Conservation (phyloP, 345 rosid genomes). For the Arabis hirsuta region DNA sequence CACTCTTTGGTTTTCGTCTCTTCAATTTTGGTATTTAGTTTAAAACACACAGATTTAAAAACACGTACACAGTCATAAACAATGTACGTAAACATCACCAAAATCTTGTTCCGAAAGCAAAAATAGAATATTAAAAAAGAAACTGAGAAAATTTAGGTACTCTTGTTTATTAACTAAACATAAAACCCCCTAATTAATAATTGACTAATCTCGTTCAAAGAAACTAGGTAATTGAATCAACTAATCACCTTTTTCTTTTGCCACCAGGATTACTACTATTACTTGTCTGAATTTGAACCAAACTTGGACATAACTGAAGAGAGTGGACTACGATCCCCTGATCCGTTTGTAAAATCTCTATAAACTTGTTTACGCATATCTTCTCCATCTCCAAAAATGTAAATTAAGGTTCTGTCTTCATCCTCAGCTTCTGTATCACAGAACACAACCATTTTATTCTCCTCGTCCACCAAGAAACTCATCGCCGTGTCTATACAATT, state of each 20-base stretch:
- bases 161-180: neutral
- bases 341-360: neutral
- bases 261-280: neutral
- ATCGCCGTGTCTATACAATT: neutral
- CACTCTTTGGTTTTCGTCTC: no score
- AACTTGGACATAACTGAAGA: conserved; percentile 4
- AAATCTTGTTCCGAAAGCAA: neutral
- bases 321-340: neutral
- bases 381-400: neutral
- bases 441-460: neutral
- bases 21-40: no score
- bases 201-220: no score
- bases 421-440: no score
- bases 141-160: neutral
- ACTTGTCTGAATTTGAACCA: conserved; percentile 10
- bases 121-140: neutral
- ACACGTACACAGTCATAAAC: neutral
- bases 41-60: no score
- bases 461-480: conserved; percentile 15
- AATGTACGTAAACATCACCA: neutral
- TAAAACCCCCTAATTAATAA: neutral
- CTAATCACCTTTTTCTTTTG: neutral
- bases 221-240: neutral
- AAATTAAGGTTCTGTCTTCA: neutral
- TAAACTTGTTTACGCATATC: neutral